Conservation (phyloP, 345 rosid species). For the Brassica cretica region DNA sequence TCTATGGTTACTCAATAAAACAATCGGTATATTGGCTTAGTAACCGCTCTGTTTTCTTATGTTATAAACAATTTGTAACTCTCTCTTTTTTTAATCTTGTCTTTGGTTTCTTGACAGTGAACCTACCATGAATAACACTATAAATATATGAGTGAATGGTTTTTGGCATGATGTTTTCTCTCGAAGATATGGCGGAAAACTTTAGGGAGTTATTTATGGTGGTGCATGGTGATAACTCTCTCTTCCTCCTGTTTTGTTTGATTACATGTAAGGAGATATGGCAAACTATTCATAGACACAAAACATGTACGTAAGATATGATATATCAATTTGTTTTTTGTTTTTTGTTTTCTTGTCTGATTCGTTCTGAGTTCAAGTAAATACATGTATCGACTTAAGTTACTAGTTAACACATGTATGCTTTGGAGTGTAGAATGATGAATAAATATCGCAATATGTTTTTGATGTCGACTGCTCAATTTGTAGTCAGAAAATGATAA, state of each 20-base stretch:
- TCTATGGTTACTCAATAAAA: slow-evolving; percentile 92
- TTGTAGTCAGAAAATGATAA: too few species aligned
- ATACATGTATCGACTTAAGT: not conserved
- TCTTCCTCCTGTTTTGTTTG: slow-evolving; percentile 1
- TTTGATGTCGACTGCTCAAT: too few species aligned
- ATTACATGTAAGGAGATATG: not conserved
- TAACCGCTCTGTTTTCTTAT: not conserved
- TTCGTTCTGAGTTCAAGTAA: not conserved
- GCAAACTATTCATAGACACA: slow-evolving; percentile 6
- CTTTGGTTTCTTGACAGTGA: slow-evolving; percentile 29
- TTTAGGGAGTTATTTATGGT: slow-evolving; percentile 6
- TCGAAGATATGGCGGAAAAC: not conserved
- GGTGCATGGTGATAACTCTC: not conserved
- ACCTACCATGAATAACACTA: slow-evolving; percentile 29
- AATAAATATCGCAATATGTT: not conserved
- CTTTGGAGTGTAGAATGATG: not conserved
- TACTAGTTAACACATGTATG: not conserved
- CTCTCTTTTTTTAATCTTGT: slow-evolving; percentile 1
- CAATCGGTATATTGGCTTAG: slow-evolving; percentile 52
- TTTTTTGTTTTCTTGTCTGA: not conserved
- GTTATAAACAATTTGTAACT: slow-evolving; percentile 15
- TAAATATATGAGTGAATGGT: slow-evolving; percentile 10
- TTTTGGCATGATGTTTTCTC: slow-evolving; percentile 21
- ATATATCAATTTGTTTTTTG: not conserved
- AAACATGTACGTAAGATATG: slow-evolving; percentile 1